A percentile compares a stretch with the other conserved stretches of the same genome.
Conservation (phyloP, 139 green algal species). For the Chlorella sp. region DNA sequence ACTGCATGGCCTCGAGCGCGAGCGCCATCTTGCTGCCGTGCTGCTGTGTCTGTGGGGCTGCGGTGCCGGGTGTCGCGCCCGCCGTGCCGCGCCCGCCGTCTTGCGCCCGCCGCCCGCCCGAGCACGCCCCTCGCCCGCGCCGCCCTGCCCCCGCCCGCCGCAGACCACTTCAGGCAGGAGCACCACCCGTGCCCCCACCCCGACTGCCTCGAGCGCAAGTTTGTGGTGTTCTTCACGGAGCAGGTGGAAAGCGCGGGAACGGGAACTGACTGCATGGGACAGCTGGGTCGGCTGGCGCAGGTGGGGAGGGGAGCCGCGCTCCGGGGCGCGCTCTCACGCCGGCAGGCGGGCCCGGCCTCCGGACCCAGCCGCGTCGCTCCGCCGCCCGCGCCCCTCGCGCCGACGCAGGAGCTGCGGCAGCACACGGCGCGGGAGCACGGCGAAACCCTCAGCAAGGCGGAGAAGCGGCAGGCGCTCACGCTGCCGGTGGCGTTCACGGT, state of each 20-base stretch:
- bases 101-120: neutral
- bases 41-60: neutral
- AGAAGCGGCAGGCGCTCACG: constrained; percentile 68
- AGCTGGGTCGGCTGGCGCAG: too few species aligned
- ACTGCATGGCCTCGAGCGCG: too few species aligned
- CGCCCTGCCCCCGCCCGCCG: neutral
- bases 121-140: neutral
- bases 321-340: too few species aligned
- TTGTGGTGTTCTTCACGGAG: constrained; percentile 87
- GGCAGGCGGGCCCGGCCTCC: neutral
- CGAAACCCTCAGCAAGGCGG: constrained; percentile 64
- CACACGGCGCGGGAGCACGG: constrained; percentile 78
- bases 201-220: constrained; percentile 86
- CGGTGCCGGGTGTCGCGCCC: neutral
- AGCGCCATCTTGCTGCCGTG: neutral
- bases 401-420: constrained; percentile 71
- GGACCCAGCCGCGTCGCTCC: neutral
- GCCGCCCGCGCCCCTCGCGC: neutral
- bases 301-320: too few species aligned
- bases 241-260: too few species aligned
- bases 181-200: constrained; percentile 88
- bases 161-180: constrained; percentile 81
- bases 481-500: constrained; percentile 71
- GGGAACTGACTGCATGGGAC: too few species aligned
- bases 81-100: too few species aligned